Evolutionary conservation across 2,329 filamentous ascomycete genomes (phyloP).

Genomic region (Sporothrix pallida): DNA sequence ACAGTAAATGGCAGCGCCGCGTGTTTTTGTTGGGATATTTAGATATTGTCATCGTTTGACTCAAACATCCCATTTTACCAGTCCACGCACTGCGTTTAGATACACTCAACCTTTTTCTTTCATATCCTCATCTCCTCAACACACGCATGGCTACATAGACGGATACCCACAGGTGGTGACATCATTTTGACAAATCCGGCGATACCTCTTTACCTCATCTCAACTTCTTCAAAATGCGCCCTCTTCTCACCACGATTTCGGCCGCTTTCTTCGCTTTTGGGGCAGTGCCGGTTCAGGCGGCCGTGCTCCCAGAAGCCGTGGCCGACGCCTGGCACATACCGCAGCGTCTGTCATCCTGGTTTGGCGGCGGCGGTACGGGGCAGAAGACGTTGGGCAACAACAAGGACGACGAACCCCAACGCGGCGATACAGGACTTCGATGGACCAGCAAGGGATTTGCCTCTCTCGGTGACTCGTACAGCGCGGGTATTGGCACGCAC

Average conservation of each 20-base stretch:
- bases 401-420: slow-evolving; percentile 39
- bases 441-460: slow-evolving; percentile 45
- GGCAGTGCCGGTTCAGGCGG: not conserved
- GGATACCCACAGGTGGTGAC: not conserved
- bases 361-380: not conserved
- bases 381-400: slow-evolving; percentile 8
- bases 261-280: not conserved
- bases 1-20: not conserved
- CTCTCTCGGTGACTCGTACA: slow-evolving; percentile 53
- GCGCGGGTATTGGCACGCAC: slow-evolving; percentile 55
- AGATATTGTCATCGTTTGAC: not conserved
- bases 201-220: not conserved
- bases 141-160: not conserved
- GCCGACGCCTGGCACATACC: not conserved
- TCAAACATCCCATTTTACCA: not conserved
- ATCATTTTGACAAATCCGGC: not conserved
- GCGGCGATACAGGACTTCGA: slow-evolving; percentile 25
- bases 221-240: not conserved
- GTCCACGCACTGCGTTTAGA: not conserved
- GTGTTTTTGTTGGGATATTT: not conserved
- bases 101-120: not conserved
- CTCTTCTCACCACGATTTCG: not conserved
- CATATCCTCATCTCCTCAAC: not conserved
- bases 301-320: not conserved
- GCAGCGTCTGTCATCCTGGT: not conserved